Percentiles rank a stretch among this genome's conserved stretches.
These are phyloP conservation scores for Amauroascus niger DNA, from an alignment of 2,329 filamentous ascomycete genomes.

Conservation along the genomic window DNA sequence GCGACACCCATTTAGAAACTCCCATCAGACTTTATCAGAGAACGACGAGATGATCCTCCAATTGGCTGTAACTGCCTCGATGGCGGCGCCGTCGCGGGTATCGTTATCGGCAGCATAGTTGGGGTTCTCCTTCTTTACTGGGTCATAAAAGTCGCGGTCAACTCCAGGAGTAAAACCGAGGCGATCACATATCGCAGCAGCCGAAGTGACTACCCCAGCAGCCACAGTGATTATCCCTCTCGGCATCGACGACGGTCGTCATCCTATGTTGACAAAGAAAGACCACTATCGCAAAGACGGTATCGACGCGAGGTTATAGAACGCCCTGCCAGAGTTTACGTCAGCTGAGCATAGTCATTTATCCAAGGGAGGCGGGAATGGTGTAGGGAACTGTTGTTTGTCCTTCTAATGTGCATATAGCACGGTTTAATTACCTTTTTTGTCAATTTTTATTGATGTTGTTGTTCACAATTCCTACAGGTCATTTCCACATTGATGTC, in stretches of 20 bases:
- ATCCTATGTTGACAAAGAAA: conserved; percentile 23
- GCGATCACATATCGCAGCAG: conserved; percentile 21
- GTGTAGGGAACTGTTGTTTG: not conserved
- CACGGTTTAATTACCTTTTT: too few species aligned
- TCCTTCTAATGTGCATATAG: not conserved
- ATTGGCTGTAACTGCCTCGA: conserved; percentile 23
- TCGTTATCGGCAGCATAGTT: conserved; percentile 33
- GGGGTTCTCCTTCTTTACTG: conserved; percentile 31
- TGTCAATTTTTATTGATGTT: too few species aligned
- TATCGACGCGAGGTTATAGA: conserved; percentile 25
- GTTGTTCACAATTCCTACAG: too few species aligned
- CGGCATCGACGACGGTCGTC: conserved; percentile 21
- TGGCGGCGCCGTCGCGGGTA: conserved; percentile 33
- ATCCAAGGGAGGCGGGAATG: not conserved
- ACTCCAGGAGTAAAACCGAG: conserved; percentile 16
- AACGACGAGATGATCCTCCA: conserved; percentile 18
- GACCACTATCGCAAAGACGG: conserved; percentile 21
- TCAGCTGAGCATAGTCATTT: conserved; percentile 15
- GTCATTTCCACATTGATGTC: too few species aligned
- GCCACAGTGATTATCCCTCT: conserved; percentile 17
- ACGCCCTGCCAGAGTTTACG: conserved; percentile 31
- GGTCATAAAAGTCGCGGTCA: conserved; percentile 26
- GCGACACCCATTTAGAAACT: conserved; percentile 12
- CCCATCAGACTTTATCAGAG: conserved; percentile 14
- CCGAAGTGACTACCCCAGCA: conserved; percentile 16